Evolutionary conservation across 2,329 filamentous ascomycete species (phyloP).

Genomic region (Didymellaceae sp.): DNA sequence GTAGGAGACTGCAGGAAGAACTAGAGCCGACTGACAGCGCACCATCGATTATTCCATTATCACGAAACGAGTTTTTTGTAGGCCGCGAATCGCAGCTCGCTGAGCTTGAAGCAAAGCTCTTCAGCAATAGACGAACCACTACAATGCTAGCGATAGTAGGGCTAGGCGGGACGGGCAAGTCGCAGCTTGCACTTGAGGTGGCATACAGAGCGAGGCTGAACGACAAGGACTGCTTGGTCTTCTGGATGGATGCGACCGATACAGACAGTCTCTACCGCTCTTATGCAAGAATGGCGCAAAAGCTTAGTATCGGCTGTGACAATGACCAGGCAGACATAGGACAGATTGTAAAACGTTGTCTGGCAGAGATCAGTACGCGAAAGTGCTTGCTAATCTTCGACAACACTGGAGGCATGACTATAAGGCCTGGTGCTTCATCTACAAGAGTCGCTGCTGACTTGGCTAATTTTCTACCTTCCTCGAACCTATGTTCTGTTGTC

Average conservation of each 20-base stretch:
- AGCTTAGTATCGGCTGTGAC: constrained; percentile 38
- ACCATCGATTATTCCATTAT: constrained; percentile 36
- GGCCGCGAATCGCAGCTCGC: constrained; percentile 33
- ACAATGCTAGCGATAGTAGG: constrained; percentile 27
- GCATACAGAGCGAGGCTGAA: constrained; percentile 49
- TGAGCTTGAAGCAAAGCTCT: constrained; percentile 35
- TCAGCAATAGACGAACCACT: constrained; percentile 21
- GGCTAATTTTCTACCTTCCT: constrained; percentile 21
- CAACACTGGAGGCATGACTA: constrained; percentile 35
- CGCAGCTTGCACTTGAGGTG: constrained; percentile 45
- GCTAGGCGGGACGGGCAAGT: constrained; percentile 29
- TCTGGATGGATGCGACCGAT: constrained; percentile 55
- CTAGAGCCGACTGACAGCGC: constrained; percentile 17
- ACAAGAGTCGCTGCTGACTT: constrained; percentile 21
- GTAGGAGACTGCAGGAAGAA: constrained; percentile 21
- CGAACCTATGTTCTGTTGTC: constrained; percentile 22
- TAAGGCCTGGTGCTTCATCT: background rate
- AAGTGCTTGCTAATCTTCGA: constrained; percentile 22
- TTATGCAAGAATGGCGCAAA: constrained; percentile 27
- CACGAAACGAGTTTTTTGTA: constrained; percentile 34
- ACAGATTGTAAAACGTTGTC: constrained; percentile 24
- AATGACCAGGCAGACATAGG: constrained; percentile 24
- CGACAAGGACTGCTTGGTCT: constrained; percentile 48
- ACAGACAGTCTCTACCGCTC: constrained; percentile 51
- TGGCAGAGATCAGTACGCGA: constrained; percentile 5